phyloP scores from a whole-genome alignment of 495 filamentous ascomycete genomes.

The Penicillium canariense region DNA sequence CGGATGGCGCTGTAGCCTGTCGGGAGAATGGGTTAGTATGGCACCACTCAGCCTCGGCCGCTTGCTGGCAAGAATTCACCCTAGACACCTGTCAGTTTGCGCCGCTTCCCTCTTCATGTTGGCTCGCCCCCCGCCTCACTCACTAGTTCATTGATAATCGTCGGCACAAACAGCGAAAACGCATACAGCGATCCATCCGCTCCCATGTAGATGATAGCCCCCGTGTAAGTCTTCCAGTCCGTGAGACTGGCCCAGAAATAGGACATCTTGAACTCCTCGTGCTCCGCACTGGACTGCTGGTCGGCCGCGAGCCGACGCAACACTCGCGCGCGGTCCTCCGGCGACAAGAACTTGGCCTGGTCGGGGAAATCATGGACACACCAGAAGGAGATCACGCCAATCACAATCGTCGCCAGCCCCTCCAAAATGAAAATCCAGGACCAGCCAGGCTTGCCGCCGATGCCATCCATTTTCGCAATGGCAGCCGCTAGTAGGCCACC shows the following conservation, averaged over 20 bases:
- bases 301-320: slow-evolving; percentile 70
- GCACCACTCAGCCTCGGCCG: neutral
- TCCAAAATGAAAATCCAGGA: slow-evolving; percentile 79
- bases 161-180: slow-evolving; percentile 87
- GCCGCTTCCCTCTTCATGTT: neutral
- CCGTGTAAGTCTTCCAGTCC: slow-evolving; percentile 87
- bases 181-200: slow-evolving; percentile 71
- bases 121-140: too few relatives aligned
- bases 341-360: slow-evolving; percentile 71
- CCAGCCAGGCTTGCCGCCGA: slow-evolving; percentile 68
- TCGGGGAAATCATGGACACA: slow-evolving; percentile 90
- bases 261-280: slow-evolving; percentile 72
- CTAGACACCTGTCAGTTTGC: slow-evolving; percentile 9
- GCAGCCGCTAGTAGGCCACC: slow-evolving; percentile 53
- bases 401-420: slow-evolving; percentile 70
- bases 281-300: slow-evolving; percentile 72
- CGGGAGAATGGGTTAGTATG: neutral
- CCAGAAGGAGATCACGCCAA: slow-evolving; percentile 76
- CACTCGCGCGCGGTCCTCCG: slow-evolving; percentile 70
- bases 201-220: slow-evolving; percentile 79
- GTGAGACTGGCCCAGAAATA: slow-evolving; percentile 74
- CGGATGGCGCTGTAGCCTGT: slow-evolving; percentile 65
- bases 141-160: slow-evolving; percentile 66
- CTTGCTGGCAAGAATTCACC: too few relatives aligned
- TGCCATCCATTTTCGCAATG: slow-evolving; percentile 64